Conservation (phyloP, 805 yeast genomes). For the Tetrapisispora iriomotensis region DNA sequence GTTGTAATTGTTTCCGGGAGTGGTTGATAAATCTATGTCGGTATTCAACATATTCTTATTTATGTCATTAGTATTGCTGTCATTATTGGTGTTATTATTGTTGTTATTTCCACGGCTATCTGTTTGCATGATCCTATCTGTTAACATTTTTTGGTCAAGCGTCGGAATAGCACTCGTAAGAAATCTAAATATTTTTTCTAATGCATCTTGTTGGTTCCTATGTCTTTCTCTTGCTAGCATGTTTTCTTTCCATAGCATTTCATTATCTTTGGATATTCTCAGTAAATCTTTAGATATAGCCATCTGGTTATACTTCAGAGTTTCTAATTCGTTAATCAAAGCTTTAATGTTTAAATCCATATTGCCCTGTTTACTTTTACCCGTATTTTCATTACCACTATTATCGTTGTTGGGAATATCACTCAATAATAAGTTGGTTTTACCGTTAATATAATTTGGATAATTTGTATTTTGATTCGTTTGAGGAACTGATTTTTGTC, state of each 20-base stretch:
- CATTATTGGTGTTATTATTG: slow-evolving; percentile 1
- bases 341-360: slow-evolving; percentile 5
- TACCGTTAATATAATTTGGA: not conserved
- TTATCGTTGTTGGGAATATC: slow-evolving; percentile 3
- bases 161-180: slow-evolving; percentile 54
- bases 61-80: not conserved
- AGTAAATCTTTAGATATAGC: slow-evolving; percentile 77
- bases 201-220: slow-evolving; percentile 74
- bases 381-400: slow-evolving; percentile 1
- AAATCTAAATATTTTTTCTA: slow-evolving; percentile 79
- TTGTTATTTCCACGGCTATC: not conserved
- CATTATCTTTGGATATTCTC: slow-evolving; percentile 79
- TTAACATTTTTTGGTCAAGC: slow-evolving; percentile 23
- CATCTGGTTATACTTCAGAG: slow-evolving; percentile 65
- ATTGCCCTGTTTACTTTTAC: not conserved
- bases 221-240: slow-evolving; percentile 75
- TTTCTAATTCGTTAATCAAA: slow-evolving; percentile 61
- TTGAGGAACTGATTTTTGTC: slow-evolving; percentile 41
- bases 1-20: not conserved
- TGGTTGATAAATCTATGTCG: too few relatives aligned
- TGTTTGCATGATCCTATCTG: slow-evolving; percentile 13
- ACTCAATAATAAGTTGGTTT: slow-evolving; percentile 1
- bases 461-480: not conserved
- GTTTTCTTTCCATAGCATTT: slow-evolving; percentile 84
- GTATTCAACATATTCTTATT: not conserved